phyloP scores from a whole-genome alignment of 2,329 filamentous ascomycete genomes.

The Colletotrichum higginsianum region DNA sequence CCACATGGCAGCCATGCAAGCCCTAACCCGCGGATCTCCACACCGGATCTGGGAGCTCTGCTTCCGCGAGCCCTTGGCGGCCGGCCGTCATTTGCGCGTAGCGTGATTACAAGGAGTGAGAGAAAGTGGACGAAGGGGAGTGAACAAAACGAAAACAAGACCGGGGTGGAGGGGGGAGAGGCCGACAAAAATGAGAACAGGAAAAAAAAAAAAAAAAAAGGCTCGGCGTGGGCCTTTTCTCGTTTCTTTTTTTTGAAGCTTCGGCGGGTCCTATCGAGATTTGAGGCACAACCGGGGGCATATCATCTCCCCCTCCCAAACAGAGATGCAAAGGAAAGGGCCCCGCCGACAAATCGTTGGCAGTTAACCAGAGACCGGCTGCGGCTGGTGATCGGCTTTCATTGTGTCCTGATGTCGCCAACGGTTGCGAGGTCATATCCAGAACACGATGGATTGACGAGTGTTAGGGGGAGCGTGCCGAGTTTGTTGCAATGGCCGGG shows the following conservation, averaged over 20 bases:
- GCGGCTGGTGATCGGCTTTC: slow-evolving; percentile 28
- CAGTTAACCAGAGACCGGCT: slow-evolving; percentile 8
- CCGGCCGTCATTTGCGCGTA: slow-evolving; percentile 29
- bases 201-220: neutral
- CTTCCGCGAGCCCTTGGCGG: slow-evolving; percentile 39
- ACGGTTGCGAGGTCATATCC: slow-evolving; percentile 8
- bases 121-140: neutral
- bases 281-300: slow-evolving; percentile 14
- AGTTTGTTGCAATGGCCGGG: slow-evolving; percentile 2
- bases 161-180: too few relatives aligned
- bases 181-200: too few relatives aligned
- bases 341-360: neutral
- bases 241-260: neutral
- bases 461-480: slow-evolving; percentile 5
- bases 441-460: neutral
- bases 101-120: slow-evolving; percentile 10
- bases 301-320: slow-evolving; percentile 15
- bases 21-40: slow-evolving; percentile 35
- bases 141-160: neutral
- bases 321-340: neutral
- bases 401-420: slow-evolving; percentile 22
- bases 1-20: slow-evolving; percentile 44
- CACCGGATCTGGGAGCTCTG: slow-evolving; percentile 36
- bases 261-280: slow-evolving; percentile 8
- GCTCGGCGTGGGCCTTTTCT: neutral